phyloP scores from a whole-genome alignment of 106 monocot genomes.

The Dactylorhiza incarnata region DNA sequence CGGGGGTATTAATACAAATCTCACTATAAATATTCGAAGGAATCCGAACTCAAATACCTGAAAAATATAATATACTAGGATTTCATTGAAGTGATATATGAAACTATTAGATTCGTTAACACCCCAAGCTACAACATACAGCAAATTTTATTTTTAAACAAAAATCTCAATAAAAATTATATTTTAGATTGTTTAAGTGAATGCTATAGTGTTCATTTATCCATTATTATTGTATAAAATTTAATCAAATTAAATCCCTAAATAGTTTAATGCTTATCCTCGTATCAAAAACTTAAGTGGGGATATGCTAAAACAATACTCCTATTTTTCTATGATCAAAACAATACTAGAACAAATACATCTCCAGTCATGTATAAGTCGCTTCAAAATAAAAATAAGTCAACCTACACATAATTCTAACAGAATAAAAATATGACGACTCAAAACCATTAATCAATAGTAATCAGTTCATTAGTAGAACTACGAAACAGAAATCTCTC shows the following conservation, averaged over 20 bases:
- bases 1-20: no score
- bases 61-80: no score
- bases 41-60: no score
- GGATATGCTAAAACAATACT: conserved; percentile 2
- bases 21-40: no score
- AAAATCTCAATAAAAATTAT: not conserved
- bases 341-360: not conserved
- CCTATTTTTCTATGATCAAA: not conserved
- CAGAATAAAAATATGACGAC: not conserved
- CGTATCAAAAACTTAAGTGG: no score
- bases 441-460: not conserved
- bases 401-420: not conserved
- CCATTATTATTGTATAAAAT: not conserved
- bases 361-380: not conserved
- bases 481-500: not conserved
- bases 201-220: not conserved
- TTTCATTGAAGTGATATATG: no score
- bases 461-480: not conserved
- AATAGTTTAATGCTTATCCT: not conserved
- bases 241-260: not conserved
- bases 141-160: not conserved
- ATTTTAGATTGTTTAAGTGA: not conserved
- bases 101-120: no score
- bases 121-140: not conserved
- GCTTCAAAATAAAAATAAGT: not conserved